phyloP scores from a whole-genome alignment of 2,329 filamentous ascomycete genomes.

The Sphaerulina musiva region DNA sequence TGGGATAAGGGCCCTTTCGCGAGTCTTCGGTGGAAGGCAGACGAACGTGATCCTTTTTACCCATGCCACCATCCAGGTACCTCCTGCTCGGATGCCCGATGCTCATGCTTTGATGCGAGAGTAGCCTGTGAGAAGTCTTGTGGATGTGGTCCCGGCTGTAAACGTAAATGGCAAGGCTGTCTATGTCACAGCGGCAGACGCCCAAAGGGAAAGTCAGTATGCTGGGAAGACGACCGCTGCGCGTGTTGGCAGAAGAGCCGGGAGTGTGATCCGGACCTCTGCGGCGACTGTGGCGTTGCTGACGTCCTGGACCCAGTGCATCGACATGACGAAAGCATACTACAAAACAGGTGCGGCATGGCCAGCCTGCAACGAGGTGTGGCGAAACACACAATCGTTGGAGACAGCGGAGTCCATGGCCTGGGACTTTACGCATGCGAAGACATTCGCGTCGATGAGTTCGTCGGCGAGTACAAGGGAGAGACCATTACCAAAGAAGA shows the following conservation, averaged over 20 bases:
- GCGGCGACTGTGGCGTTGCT: conserved; percentile 60
- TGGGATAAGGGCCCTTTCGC: conserved; percentile 18
- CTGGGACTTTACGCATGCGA: conserved; percentile 71
- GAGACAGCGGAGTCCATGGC: conserved; percentile 64
- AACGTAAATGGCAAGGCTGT: conserved; percentile 43
- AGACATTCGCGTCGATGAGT: conserved; percentile 60
- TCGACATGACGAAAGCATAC: conserved; percentile 52
- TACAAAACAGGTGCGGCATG: conserved; percentile 61
- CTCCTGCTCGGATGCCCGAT: conserved; percentile 55
- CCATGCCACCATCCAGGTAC: conserved; percentile 62
- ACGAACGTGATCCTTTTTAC: conserved; percentile 52
- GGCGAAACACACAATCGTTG: conserved; percentile 60
- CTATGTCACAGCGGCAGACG: conserved; percentile 28
- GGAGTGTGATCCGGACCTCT: conserved; percentile 75
- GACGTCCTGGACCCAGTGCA: conserved; percentile 65
- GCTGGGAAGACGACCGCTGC: conserved; percentile 45
- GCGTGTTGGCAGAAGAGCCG: conserved; percentile 66
- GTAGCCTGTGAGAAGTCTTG: conserved; percentile 70
- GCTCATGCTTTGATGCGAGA: conserved; percentile 55
- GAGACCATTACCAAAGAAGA: conserved; percentile 68
- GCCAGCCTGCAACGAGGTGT: conserved; percentile 63
- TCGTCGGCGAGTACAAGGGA: conserved; percentile 73
- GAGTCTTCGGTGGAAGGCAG: conserved; percentile 10
- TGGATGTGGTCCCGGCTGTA: conserved; percentile 56
- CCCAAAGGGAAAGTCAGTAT: conserved; percentile 40